These are phyloP conservation scores for Rhypophila decipiens DNA, from an alignment of 495 filamentous ascomycete genomes.

Conservation along the genomic window DNA sequence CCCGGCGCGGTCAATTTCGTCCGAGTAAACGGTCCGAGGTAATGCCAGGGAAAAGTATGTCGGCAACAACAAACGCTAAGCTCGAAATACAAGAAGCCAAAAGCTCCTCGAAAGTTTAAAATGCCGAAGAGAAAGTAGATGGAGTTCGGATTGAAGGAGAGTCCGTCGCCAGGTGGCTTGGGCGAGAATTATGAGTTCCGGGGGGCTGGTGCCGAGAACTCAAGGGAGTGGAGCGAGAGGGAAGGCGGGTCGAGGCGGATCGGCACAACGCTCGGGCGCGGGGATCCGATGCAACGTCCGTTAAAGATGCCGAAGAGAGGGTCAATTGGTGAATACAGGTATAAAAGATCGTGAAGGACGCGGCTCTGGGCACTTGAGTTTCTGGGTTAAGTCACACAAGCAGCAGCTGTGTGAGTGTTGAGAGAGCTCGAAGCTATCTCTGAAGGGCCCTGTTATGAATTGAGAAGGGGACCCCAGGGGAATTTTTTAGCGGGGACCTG, in stretches of 20 bases:
- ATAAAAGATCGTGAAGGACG: too few species aligned
- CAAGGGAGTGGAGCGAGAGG: not conserved
- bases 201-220: not conserved
- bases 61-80: too few species aligned
- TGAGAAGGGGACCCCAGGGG: not conserved
- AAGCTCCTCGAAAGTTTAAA: not conserved
- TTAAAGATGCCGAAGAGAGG: not conserved
- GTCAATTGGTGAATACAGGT: too few species aligned
- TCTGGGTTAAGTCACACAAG: too few species aligned
- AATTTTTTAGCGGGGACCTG: not conserved
- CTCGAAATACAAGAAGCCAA: too few species aligned
- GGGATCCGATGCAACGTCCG: not conserved
- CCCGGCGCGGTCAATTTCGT: too few species aligned
- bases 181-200: not conserved
- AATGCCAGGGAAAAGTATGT: too few species aligned
- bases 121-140: not conserved
- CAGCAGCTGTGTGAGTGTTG: too few species aligned
- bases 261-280: not conserved
- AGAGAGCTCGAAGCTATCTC: too few species aligned
- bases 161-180: slow-evolving; percentile 2
- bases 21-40: too few species aligned
- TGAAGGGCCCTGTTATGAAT: too few species aligned
- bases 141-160: slow-evolving; percentile 1
- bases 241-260: not conserved
- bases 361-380: too few species aligned